Percentiles rank a stretch among this genome's conserved stretches.
These are phyloP conservation scores for Phytophthora ramorum DNA, from an alignment of 352 stramenopile genomes.

Conservation along the genomic window DNA sequence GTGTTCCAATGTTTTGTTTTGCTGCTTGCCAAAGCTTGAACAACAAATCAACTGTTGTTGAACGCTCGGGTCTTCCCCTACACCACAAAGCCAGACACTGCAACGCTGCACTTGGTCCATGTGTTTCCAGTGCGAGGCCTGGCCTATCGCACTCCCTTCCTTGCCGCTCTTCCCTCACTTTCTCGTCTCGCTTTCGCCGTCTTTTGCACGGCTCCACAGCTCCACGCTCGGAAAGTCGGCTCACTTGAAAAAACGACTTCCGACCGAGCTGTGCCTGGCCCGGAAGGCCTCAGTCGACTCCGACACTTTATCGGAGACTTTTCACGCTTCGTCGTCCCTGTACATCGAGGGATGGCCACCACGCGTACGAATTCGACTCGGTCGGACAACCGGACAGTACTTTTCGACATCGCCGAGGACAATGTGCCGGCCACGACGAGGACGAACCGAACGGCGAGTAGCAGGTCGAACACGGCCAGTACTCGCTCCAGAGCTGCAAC, in stretches of 20 bases:
- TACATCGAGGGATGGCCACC: constrained; percentile 20
- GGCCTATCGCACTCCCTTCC: constrained; percentile 22
- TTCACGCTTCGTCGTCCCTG: neutral
- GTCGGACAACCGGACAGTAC: constrained; percentile 37
- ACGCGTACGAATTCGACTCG: constrained; percentile 37
- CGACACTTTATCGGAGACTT: constrained; percentile 16
- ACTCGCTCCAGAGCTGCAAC: constrained; percentile 23
- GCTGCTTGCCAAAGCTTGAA: neutral
- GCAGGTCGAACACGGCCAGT: constrained; percentile 24
- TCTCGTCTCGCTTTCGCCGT: constrained; percentile 24
- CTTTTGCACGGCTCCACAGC: constrained; percentile 20
- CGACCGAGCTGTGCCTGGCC: constrained; percentile 1
- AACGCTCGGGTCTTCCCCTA: neutral
- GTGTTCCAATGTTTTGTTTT: too few relatives aligned
- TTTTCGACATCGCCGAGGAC: constrained; percentile 58
- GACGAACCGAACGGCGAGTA: constrained; percentile 26
- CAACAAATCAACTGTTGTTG: neutral
- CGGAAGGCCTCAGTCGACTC: constrained; percentile 8
- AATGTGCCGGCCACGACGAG: constrained; percentile 26
- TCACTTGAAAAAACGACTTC: constrained; percentile 26
- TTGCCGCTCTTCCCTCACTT: constrained; percentile 31
- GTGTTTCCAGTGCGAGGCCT: constrained; percentile 24
- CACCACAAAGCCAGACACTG: constrained; percentile 21
- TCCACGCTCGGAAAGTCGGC: constrained; percentile 10
- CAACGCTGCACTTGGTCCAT: constrained; percentile 21